Evolutionary conservation across 1,139 yeast genomes (phyloP).

Genomic region (Lodderomyces metapsilosis): DNA sequence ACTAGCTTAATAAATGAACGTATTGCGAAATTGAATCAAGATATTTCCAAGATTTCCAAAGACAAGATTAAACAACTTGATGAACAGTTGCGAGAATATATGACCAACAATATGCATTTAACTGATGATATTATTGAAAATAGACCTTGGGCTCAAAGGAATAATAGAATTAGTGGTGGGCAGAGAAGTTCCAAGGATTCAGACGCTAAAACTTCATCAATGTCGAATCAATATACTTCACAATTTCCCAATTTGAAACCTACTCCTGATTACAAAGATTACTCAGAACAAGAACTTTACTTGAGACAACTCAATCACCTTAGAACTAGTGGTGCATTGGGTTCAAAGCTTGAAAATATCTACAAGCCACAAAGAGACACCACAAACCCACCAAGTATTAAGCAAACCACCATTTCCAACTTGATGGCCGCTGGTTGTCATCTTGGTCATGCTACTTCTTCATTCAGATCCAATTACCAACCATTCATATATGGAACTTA

Average conservation of each 20-base stretch:
- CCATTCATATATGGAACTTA: constrained; percentile 87
- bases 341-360: constrained; percentile 62
- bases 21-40: constrained; percentile 29
- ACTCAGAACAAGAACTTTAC: constrained; percentile 73
- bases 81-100: constrained; percentile 42
- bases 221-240: constrained; percentile 27
- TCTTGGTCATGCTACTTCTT: constrained; percentile 80
- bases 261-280: constrained; percentile 47
- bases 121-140: constrained; percentile 30
- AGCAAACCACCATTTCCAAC: constrained; percentile 62
- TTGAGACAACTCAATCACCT: constrained; percentile 63
- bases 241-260: constrained; percentile 43
- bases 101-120: constrained; percentile 33
- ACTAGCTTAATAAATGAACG: constrained; percentile 30
- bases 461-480: constrained; percentile 84
- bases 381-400: constrained; percentile 53
- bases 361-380: constrained; percentile 72
- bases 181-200: not conserved
- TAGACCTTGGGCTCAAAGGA: constrained; percentile 35
- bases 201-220: constrained; percentile 16
- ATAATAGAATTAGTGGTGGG: not conserved
- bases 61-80: constrained; percentile 41
- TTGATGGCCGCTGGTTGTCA: constrained; percentile 93
- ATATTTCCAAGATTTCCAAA: constrained; percentile 29
- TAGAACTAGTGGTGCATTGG: constrained; percentile 51